Evolutionary conservation across 2,329 filamentous ascomycete genomes (phyloP).

Genomic region (Trichothecium sympodiale): DNA sequence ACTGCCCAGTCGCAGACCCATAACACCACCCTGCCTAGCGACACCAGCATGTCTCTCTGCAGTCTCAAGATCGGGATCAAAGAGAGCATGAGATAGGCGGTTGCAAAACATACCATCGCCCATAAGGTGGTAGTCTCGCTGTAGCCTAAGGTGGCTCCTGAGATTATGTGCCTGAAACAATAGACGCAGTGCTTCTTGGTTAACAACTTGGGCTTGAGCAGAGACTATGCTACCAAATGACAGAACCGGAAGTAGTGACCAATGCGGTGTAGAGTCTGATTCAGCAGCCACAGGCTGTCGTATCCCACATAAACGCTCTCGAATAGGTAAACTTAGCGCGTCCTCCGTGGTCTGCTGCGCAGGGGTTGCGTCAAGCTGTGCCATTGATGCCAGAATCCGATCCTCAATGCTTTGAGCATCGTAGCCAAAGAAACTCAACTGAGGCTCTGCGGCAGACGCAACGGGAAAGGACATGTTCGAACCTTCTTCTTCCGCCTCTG

Average conservation of each 20-base stretch:
- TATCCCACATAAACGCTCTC: constrained; percentile 23
- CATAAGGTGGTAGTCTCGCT: constrained; percentile 72
- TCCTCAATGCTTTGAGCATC: constrained; percentile 34
- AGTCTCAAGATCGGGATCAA: constrained; percentile 70
- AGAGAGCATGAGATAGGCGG: constrained; percentile 70
- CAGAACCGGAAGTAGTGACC: constrained; percentile 52
- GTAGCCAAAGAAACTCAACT: constrained; percentile 37
- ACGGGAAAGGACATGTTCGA: not conserved
- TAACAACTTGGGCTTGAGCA: constrained; percentile 66
- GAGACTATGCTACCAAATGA: constrained; percentile 67
- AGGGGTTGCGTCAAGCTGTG: constrained; percentile 24
- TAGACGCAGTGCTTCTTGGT: constrained; percentile 61
- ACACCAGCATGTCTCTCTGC: constrained; percentile 63
- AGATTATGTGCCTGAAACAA: constrained; percentile 68
- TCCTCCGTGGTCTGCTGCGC: constrained; percentile 16
- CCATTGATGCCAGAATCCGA: constrained; percentile 39
- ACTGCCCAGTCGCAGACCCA: constrained; percentile 74
- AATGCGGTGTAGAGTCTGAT: constrained; percentile 37
- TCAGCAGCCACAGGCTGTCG: constrained; percentile 8
- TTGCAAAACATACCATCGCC: constrained; percentile 77
- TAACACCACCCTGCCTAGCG: constrained; percentile 56
- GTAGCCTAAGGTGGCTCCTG: constrained; percentile 59
- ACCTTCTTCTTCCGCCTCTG: no score
- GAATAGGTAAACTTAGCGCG: constrained; percentile 27
- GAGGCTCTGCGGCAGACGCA: constrained; percentile 6